These are phyloP conservation scores for Helotiales sp. DNA, from an alignment of 2,329 filamentous ascomycete genomes.

Conservation along the genomic window DNA sequence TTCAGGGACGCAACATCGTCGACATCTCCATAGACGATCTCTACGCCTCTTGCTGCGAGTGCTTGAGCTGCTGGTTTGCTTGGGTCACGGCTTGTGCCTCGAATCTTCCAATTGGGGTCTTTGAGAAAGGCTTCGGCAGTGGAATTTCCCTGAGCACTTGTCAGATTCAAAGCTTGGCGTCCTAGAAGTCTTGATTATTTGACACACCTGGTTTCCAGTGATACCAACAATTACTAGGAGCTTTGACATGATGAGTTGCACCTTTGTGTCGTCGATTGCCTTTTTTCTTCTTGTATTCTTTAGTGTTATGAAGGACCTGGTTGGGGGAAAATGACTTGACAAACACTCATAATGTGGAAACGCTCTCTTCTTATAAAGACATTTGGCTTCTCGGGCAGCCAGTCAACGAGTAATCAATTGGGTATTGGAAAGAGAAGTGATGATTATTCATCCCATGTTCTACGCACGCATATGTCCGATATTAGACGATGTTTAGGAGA, in stretches of 20 bases:
- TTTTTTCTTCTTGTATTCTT: too few relatives aligned
- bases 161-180: neutral
- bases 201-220: conserved; percentile 8
- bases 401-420: neutral
- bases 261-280: too few relatives aligned
- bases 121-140: conserved; percentile 45
- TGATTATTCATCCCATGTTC: neutral
- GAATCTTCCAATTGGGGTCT: conserved; percentile 45
- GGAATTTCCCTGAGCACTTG: conserved; percentile 42
- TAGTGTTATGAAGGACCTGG: too few relatives aligned
- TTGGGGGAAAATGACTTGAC: too few relatives aligned
- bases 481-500: too few relatives aligned
- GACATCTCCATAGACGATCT: conserved; percentile 39
- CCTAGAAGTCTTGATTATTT: neutral
- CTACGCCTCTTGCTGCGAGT: conserved; percentile 43
- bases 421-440: neutral
- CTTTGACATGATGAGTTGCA: conserved; percentile 9
- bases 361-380: too few relatives aligned
- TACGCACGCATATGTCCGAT: neutral
- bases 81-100: conserved; percentile 48
- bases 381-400: neutral
- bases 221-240: conserved; percentile 10
- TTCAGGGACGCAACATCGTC: conserved; percentile 23
- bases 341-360: too few relatives aligned
- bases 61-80: conserved; percentile 41